A percentile compares a stretch with the other conserved stretches of the same genome.
Evolutionary conservation across 2,329 filamentous ascomycete genomes (phyloP).

Genomic region (Fusarium citri): DNA sequence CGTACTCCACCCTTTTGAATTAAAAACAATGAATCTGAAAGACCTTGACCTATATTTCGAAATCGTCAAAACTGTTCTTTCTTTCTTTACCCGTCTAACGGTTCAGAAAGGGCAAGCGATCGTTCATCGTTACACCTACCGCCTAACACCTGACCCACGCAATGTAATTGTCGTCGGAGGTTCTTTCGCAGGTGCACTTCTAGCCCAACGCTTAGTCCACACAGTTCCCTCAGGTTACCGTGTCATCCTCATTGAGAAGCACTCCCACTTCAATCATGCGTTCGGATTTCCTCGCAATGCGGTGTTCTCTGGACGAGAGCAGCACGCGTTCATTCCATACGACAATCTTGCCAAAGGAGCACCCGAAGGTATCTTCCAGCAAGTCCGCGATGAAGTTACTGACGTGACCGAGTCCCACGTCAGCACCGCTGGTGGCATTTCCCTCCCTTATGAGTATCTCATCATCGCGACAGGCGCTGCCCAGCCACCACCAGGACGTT

Average conservation of each 20-base stretch:
- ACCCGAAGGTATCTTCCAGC: slow-evolving; percentile 14
- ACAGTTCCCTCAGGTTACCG: slow-evolving; percentile 26
- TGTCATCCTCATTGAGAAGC: slow-evolving; percentile 27
- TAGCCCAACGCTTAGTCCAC: slow-evolving; percentile 18
- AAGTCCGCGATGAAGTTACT: slow-evolving; percentile 5
- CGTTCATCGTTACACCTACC: slow-evolving; percentile 23
- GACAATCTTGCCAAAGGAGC: slow-evolving; percentile 14
- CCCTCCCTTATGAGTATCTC: slow-evolving; percentile 13
- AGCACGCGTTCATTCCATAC: slow-evolving; percentile 9
- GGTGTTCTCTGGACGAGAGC: slow-evolving; percentile 14
- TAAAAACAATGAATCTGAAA: neutral
- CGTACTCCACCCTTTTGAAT: neutral
- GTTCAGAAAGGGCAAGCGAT: neutral
- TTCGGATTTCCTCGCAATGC: slow-evolving; percentile 32
- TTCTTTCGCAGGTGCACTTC: slow-evolving; percentile 23
- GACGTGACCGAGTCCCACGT: neutral
- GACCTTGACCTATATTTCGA: slow-evolving; percentile 9
- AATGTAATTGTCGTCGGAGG: slow-evolving; percentile 30
- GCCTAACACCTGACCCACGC: neutral
- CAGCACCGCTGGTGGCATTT: neutral
- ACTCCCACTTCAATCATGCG: slow-evolving; percentile 31
- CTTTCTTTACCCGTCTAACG: neutral
- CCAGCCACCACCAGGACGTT: slow-evolving; percentile 25
- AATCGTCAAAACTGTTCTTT: slow-evolving; percentile 4
- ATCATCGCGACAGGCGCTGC: slow-evolving; percentile 31